Base-by-base conservation (phyloP, 116 monocot species). In the Dioscorea cayenensis region DNA sequence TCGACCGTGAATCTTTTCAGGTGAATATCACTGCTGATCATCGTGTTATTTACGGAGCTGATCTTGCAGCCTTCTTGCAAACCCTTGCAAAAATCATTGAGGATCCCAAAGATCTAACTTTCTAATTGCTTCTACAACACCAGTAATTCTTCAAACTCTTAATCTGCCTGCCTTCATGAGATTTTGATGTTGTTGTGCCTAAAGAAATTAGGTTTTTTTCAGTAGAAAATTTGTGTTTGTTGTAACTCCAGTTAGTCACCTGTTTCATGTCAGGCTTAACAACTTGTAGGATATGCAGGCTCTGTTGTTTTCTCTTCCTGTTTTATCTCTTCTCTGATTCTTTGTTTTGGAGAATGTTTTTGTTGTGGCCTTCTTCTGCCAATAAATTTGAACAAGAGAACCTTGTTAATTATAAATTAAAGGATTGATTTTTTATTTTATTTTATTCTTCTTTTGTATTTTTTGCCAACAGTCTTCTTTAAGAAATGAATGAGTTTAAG, bases 21-120 rank as follows among this genome's bases (percentile, higher is more conserved):
- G 95, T 95, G 51, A 92, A 95, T 85, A 87, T 92, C 66, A 95
- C 95, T 67, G 95, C 95, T 11, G 95, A 92, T 66, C 95, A 95
- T 74, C 85, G 95, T 27, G 73, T 92, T 43, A 95, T 95, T 51
- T 95, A 89, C 75, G 95, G 95, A 32, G 87, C 92, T 65, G 92
- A 95, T 80, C 85, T 95, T 63, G 95, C 95, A 49, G 82, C 84
- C 17, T 95, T 95, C 78, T 74, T 95, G 78, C 92, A 92, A 82
- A 92, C 92, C 14, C 78, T 95, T 5, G 70, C 95, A n/a, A 79
- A 84, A 66, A 89, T 92, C 49, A 95, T 92, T 14, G 92, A 95
- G 70, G 87, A 95, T 74, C 95, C 95, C 0, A 89, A 89, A 68
- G 92, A 95, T 76, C 89, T 95, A 48, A 95, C 95, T 13, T 71